phyloP scores from a whole-genome alignment of 2,329 filamentous ascomycete genomes.

The Fusarium sp. region DNA sequence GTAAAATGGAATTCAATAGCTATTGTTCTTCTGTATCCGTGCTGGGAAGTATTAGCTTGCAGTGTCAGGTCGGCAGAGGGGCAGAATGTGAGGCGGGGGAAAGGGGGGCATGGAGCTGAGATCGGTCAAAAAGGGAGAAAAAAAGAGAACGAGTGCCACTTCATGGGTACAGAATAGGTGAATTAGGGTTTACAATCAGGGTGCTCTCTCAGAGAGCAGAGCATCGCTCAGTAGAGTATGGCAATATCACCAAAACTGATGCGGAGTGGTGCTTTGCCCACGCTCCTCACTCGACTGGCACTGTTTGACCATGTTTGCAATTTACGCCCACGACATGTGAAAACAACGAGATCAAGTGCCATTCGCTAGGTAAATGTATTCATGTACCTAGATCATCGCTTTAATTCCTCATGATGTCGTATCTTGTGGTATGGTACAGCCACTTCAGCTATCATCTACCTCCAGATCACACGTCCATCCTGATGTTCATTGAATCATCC shows the following conservation, averaged over 20 bases:
- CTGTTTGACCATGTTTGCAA: background rate
- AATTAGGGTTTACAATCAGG: background rate
- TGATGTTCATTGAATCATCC: background rate
- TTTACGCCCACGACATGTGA: background rate
- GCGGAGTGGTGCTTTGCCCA: background rate
- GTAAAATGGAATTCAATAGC: background rate
- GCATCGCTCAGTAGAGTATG: background rate
- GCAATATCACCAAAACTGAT: background rate
- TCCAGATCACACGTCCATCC: conserved; percentile 13
- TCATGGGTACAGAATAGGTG: background rate
- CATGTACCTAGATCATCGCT: background rate
- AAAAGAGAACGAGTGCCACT: background rate
- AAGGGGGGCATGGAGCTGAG: background rate
- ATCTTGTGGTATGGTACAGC: conserved; percentile 10
- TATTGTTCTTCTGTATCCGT: background rate
- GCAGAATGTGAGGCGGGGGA: background rate
- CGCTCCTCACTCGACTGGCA: background rate
- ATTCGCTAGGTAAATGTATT: background rate
- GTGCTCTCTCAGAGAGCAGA: background rate
- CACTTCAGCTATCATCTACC: conserved; percentile 12
- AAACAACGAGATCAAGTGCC: background rate
- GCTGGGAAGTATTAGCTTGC: conserved; percentile 3
- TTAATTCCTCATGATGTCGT: conserved; percentile 14
- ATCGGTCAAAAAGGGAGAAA: background rate
- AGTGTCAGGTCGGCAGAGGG: conserved; percentile 6